A percentile compares a stretch with the other conserved stretches of the same genome.
Evolutionary conservation across 106 monocot genomes (phyloP).

Genomic region (Xerophyta viscosa): DNA sequence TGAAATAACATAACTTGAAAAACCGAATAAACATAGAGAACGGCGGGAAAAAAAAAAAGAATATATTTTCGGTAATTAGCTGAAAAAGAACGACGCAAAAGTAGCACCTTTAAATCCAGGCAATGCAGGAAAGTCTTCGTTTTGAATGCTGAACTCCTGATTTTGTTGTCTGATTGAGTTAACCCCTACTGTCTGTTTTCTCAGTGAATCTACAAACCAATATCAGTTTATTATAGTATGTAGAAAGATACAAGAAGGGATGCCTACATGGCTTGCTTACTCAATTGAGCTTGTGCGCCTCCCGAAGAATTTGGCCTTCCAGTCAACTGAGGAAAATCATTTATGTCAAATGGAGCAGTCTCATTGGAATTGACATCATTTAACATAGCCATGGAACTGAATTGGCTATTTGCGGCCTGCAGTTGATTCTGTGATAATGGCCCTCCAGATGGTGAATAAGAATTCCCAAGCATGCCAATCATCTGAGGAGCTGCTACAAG

Average conservation of each 20-base stretch:
- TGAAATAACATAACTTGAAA: too few relatives aligned
- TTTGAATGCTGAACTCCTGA: constrained; percentile 98
- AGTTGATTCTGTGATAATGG: constrained; percentile 68
- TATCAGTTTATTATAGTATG: not conserved
- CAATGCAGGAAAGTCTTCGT: constrained; percentile 98
- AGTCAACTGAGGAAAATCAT: constrained; percentile 94
- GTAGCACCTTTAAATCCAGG: constrained; percentile 96
- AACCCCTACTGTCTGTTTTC: constrained; percentile 88
- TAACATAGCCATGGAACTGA: constrained; percentile 79
- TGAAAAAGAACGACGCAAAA: too few relatives aligned
- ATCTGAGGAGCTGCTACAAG: constrained; percentile 54
- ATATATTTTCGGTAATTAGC: too few relatives aligned
- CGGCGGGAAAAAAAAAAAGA: too few relatives aligned
- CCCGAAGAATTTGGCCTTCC: constrained; percentile 92
- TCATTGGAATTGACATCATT: constrained; percentile 75
- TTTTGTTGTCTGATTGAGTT: constrained; percentile 91
- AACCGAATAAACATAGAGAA: too few relatives aligned
- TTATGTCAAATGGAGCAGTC: constrained; percentile 85
- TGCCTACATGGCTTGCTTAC: constrained; percentile 17
- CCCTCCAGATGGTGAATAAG: constrained; percentile 73
- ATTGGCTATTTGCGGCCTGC: constrained; percentile 58
- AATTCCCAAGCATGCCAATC: constrained; percentile 90
- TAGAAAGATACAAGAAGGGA: not conserved
- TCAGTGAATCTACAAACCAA: constrained; percentile 44
- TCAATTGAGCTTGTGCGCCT: constrained; percentile 86